Base-by-base conservation (phyloP, 2,329 filamentous ascomycete species). In the Xylogone sp. region DNA sequence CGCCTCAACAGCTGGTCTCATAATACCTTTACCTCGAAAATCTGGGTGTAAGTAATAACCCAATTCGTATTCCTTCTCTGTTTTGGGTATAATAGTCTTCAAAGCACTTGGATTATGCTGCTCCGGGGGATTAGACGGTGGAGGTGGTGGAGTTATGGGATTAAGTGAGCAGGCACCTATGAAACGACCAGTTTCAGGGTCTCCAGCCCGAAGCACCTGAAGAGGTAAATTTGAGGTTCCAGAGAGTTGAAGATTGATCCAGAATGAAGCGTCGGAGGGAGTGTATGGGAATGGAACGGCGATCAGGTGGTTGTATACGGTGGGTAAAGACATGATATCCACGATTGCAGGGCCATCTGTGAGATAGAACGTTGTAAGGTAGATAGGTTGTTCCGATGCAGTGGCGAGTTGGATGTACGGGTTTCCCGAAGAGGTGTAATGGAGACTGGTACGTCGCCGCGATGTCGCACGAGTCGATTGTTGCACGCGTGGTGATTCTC, bases 41-140 rank as follows among this genome's bases (percentile, higher is more conserved):
- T 55, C 50, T 1, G 56, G 54, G 43, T 53, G 52, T 7, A 57
- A 27, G 27, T 49, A 56, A 50, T 59, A 59, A 12, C 54, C 56
- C 21, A 59, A 3, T 19, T 53, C 43, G 21, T 24, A 43, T 22
- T 51, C 50, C 2, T 45, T 39, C 34, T 39, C 34, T 39, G 34
- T 9, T 39, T 39, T 39, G 8, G 34, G 34, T 16, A 39, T 16
- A 39, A 39, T 39, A 5, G 34, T 16, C 24, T 27, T 27, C 24
- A 27, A 16, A 16, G 34, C 13, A 39, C 24, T 27, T 27, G 24
- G 34, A 39, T 18, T 16, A 18, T 39, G 34, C 8, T 7, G 34
- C 5, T 39, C 34, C 8, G n/a, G 12, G n/a, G 34, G n/a, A 16
- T 5, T 16, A 7, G 13, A 31, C 7, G 27, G 27, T 8, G 27